These are phyloP conservation scores for Aureobasidium sp. DNA, from an alignment of 2,329 filamentous ascomycete genomes.

Conservation along the genomic window DNA sequence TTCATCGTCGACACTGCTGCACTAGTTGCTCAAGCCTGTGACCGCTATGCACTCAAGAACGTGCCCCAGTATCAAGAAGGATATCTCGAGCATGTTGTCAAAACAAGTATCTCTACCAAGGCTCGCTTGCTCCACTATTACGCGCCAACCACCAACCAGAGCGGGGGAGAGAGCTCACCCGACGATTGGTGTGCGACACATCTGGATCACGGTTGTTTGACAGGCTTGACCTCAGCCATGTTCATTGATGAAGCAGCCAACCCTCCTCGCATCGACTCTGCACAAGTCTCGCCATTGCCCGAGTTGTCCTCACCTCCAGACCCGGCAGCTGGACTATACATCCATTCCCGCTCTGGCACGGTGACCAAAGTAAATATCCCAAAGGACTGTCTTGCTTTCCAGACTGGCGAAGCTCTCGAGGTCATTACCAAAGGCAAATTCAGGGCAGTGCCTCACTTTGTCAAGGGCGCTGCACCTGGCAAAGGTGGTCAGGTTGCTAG, in stretches of 20 bases:
- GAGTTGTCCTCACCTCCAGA: constrained; percentile 76
- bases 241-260: constrained; percentile 70
- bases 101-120: constrained; percentile 80
- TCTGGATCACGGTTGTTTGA: constrained; percentile 87
- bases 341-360: constrained; percentile 73
- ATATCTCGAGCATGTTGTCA: constrained; percentile 82
- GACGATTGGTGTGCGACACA: constrained; percentile 95
- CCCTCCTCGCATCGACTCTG: constrained; percentile 23
- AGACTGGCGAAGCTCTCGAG: constrained; percentile 88
- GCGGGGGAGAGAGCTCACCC: constrained; percentile 33
- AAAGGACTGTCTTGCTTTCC: constrained; percentile 84
- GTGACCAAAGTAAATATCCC: constrained; percentile 91
- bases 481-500: constrained; percentile 38
- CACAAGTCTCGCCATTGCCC: constrained; percentile 43
- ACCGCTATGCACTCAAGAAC: constrained; percentile 72
- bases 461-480: constrained; percentile 62
- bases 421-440: constrained; percentile 86
- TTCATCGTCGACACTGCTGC: constrained; percentile 86
- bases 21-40: constrained; percentile 83
- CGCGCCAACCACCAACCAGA: constrained; percentile 22
- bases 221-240: constrained; percentile 90
- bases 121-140: constrained; percentile 91
- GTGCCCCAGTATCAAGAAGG: constrained; percentile 68
- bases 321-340: constrained; percentile 82
- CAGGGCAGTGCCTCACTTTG: constrained; percentile 93